Evolutionary conservation across 148 eudicot genomes (phyloP).

Genomic region (Diospyros lotus): DNA sequence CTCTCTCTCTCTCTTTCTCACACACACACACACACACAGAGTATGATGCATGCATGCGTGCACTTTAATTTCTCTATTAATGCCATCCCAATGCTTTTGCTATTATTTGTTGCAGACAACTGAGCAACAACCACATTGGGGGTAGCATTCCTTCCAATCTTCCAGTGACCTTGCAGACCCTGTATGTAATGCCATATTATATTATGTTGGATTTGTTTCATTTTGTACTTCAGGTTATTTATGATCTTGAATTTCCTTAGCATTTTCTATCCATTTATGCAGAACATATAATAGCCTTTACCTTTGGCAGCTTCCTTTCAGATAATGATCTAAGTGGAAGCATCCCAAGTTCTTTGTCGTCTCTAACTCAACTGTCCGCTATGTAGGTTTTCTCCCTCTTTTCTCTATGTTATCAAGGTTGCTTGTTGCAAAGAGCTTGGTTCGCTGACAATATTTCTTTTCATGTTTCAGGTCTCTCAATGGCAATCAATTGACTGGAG

Average conservation of each 20-base stretch:
- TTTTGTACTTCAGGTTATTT: slow-evolving; percentile 10
- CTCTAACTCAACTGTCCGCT: slow-evolving; percentile 47
- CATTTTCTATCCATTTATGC: background rate
- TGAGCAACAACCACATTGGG: slow-evolving; percentile 76
- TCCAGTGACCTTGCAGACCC: slow-evolving; percentile 54
- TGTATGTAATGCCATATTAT: slow-evolving; percentile 40
- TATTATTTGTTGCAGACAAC: slow-evolving; percentile 50
- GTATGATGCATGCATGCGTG: background rate
- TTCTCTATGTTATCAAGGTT: slow-evolving; percentile 1
- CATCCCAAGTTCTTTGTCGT: slow-evolving; percentile 67
- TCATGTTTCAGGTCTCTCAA: slow-evolving; percentile 65
- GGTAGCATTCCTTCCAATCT: slow-evolving; percentile 81
- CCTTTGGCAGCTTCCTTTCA: slow-evolving; percentile 85
- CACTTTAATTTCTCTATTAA: background rate
- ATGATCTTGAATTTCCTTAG: background rate
- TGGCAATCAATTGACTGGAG: slow-evolving; percentile 70
- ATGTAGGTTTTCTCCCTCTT: slow-evolving; percentile 40
- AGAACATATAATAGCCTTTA: slow-evolving; percentile 43
- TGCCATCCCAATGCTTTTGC: background rate
- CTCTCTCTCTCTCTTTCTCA: background rate
- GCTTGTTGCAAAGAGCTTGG: slow-evolving; percentile 1
- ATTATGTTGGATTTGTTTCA: background rate
- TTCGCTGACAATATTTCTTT: slow-evolving; percentile 5
- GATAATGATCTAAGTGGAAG: slow-evolving; percentile 74
- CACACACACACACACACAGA: background rate